Evolutionary conservation across 2,329 filamentous ascomycete species (phyloP).

Genomic region (Botrytis tulipae): DNA sequence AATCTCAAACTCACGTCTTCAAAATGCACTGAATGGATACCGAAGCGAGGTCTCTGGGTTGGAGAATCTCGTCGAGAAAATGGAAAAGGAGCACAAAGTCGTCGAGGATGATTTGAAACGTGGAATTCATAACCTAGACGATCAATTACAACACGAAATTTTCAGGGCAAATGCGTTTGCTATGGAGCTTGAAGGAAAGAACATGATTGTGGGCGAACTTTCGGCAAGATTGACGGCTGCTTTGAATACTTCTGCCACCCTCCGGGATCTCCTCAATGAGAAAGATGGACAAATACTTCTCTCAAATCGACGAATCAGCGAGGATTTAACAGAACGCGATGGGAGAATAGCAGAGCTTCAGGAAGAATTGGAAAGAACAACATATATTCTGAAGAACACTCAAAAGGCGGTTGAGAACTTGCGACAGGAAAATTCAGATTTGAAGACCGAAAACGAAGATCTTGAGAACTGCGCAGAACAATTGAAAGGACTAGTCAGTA

Average conservation of each 20-base stretch:
- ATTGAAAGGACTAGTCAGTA: conserved; percentile 43
- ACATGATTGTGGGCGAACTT: conserved; percentile 43
- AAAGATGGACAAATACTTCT: conserved; percentile 21
- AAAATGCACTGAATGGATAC: conserved; percentile 53
- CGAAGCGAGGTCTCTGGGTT: conserved; percentile 53
- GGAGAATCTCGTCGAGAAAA: conserved; percentile 49
- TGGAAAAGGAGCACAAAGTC: conserved; percentile 44
- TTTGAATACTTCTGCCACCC: conserved; percentile 41
- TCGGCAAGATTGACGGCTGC: conserved; percentile 47
- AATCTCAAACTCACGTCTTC: conserved; percentile 49
- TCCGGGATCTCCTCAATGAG: conserved; percentile 39
- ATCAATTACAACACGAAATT: conserved; percentile 41
- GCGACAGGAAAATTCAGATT: conserved; percentile 5
- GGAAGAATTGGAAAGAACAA: conserved; percentile 49
- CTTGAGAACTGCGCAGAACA: conserved; percentile 29
- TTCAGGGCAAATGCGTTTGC: conserved; percentile 36
- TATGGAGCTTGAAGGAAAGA: conserved; percentile 40
- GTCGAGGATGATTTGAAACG: conserved; percentile 24
- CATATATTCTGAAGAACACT: conserved; percentile 41
- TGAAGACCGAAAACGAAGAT: conserved; percentile 30
- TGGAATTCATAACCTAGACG: conserved; percentile 28
- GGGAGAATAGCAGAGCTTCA: conserved; percentile 50
- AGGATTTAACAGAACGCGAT: conserved; percentile 51
- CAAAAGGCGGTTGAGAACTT: conserved; percentile 13
- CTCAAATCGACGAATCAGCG: conserved; percentile 41